These are phyloP conservation scores for Cucumis variabilis DNA, from an alignment of 331 rosid genomes.

Conservation along the genomic window DNA sequence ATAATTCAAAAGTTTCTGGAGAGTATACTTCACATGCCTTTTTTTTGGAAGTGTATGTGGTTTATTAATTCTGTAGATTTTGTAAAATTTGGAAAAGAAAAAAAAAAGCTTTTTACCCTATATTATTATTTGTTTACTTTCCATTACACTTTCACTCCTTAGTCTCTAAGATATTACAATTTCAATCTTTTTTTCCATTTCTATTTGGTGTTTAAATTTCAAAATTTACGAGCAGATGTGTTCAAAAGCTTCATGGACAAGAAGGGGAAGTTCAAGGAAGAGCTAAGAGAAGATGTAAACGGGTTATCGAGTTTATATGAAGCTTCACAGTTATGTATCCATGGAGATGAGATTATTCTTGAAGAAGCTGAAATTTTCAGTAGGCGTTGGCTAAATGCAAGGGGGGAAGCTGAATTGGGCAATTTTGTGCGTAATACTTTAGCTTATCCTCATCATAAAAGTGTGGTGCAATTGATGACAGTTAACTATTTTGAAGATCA, in stretches of 20 bases:
- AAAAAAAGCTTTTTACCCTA: too few relatives aligned
- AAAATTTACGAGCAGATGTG: background rate
- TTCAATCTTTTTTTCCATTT: too few relatives aligned
- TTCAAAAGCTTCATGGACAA: constrained; percentile 31
- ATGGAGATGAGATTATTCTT: constrained; percentile 60
- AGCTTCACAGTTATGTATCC: constrained; percentile 62
- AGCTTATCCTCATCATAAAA: constrained; percentile 50
- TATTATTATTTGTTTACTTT: too few relatives aligned
- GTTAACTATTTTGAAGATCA: constrained; percentile 26
- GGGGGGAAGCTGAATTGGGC: constrained; percentile 25
- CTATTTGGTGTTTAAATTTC: too few relatives aligned
- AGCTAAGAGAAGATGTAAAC: constrained; percentile 2
- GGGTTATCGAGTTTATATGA: constrained; percentile 47
- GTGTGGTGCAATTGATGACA: constrained; percentile 50
- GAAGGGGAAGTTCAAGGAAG: constrained; percentile 30
- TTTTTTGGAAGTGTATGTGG: too few relatives aligned
- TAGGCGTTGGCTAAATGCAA: constrained; percentile 37
- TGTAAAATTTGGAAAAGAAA: too few relatives aligned
- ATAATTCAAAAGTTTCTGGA: too few relatives aligned
- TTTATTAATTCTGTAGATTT: too few relatives aligned
- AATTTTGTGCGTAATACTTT: constrained; percentile 40
- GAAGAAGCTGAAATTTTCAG: constrained; percentile 51
- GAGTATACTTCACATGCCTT: too few relatives aligned
- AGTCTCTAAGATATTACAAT: too few relatives aligned
- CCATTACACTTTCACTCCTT: too few relatives aligned